Conservation (phyloP, 108 stramenopile species). For the Cyclotella choctawhatcheeana region DNA sequence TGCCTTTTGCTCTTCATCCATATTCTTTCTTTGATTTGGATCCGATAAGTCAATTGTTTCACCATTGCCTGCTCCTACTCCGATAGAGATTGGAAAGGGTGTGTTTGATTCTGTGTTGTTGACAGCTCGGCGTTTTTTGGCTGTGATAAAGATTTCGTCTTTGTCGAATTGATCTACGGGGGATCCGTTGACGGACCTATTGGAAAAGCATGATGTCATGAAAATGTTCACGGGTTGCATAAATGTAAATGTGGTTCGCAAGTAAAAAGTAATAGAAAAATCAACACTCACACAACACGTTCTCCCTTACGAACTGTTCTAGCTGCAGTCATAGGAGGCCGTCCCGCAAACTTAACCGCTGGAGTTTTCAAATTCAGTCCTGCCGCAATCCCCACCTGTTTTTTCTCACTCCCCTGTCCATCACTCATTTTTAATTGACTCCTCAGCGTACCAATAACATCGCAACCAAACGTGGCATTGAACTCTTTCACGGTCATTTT, state of each 20-base stretch:
- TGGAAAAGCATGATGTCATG: background rate
- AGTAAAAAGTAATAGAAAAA: background rate
- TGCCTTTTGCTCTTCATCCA: conserved; percentile 65
- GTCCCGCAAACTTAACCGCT: conserved; percentile 23
- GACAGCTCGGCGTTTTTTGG: conserved; percentile 59
- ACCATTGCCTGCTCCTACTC: conserved; percentile 76
- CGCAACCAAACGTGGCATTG: conserved; percentile 60
- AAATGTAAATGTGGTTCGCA: background rate
- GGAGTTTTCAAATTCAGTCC: conserved; percentile 56
- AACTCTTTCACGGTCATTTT: conserved; percentile 74
- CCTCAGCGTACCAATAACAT: conserved; percentile 59
- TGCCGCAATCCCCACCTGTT: background rate
- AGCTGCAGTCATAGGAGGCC: conserved; percentile 25
- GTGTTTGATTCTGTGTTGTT: conserved; percentile 7
- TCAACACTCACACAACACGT: conserved; percentile 44
- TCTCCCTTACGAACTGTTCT: conserved; percentile 78
- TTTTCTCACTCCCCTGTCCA: conserved; percentile 19
- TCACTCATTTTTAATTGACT: conserved; percentile 25
- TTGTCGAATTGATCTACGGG: conserved; percentile 8
- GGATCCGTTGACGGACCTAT: conserved; percentile 3
- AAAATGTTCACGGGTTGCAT: background rate
- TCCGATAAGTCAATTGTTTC: conserved; percentile 64
- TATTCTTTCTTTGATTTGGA: conserved; percentile 53
- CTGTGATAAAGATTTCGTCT: conserved; percentile 69
- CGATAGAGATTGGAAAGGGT: conserved; percentile 50